phyloP scores from a whole-genome alignment of 2,329 filamentous ascomycete genomes.

The Pseudogymnoascus pannorum region DNA sequence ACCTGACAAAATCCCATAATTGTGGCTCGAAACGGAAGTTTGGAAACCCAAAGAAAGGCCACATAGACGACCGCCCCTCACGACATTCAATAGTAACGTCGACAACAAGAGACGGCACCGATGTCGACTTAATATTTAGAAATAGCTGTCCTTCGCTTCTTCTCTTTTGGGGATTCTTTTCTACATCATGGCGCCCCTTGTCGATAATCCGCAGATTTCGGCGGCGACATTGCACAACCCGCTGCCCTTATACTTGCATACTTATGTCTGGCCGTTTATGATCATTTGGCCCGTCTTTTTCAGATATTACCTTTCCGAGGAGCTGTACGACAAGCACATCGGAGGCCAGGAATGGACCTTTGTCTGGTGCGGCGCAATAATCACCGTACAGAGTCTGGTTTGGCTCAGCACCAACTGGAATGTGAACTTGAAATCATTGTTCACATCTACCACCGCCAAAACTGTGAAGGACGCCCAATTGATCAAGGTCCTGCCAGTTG shows the following conservation, averaged over 20 bases:
- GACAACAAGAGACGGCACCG: conserved; percentile 3
- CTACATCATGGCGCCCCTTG: conserved; percentile 63
- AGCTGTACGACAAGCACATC: conserved; percentile 86
- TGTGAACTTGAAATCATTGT: conserved; percentile 73
- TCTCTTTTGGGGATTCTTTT: background rate
- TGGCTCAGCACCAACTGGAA: conserved; percentile 99
- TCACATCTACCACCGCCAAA: conserved; percentile 67
- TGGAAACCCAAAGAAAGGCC: conserved; percentile 8
- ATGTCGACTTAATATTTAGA: conserved; percentile 9
- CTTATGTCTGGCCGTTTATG: conserved; percentile 89
- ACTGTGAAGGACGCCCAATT: conserved; percentile 67
- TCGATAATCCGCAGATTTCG: conserved; percentile 86
- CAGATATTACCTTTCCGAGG: conserved; percentile 73
- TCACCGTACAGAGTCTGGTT: conserved; percentile 77
- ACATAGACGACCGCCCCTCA: conserved; percentile 5
- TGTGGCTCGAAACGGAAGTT: conserved; percentile 3
- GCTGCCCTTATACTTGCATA: conserved; percentile 69
- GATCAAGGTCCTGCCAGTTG: conserved; percentile 87
- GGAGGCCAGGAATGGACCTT: conserved; percentile 97
- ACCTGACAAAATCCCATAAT: conserved; percentile 8
- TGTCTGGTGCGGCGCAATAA: conserved; percentile 82
- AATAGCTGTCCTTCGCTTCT: background rate
- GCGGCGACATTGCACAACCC: conserved; percentile 82
- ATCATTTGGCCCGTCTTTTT: conserved; percentile 91
- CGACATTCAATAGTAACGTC: conserved; percentile 7